Evolutionary conservation across 768 basidiomycete genomes (phyloP), one percentile per base, ranked within the genome.

Genomic region (Tylopilus rubrobrunneus): DNA sequence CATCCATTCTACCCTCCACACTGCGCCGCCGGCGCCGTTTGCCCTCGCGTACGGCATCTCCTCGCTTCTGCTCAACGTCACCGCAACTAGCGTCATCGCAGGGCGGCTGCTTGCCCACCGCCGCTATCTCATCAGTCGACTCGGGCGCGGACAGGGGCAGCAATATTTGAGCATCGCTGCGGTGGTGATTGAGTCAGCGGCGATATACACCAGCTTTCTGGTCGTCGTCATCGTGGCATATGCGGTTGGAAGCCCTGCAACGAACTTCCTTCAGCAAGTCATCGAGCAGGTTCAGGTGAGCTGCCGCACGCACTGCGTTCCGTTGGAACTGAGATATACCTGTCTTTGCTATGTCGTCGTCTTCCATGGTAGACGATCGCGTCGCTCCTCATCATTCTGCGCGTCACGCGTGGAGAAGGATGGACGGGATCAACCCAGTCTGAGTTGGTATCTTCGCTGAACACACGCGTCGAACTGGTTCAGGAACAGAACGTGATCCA

Each of bases 301-400:
- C 14, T 10, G 21, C 31, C 25, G 25, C 5, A 25, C 5, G 25
- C 25, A 25, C 25, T 25, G n/a, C 25, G 27, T 15, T 7, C 21
- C 7, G 14, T 28, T 9, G n/a, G 12, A 40, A 41, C 48, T 50
- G 51, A 58, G 28, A 42, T 25, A 7, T 2, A 15, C n/a, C 43
- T 25, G 42, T 19, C 2, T 25, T 23, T 34, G 11, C 37, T n/a
- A n/a, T 37, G 37, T n/a, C 37, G 17, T 11, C 34, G 9, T 5
- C 14, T 10, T 10, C n/a, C 17, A 3, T 12, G 14, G 6, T 55
- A 75, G 74, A 64, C 72, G 70, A 72, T 75, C 41, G 61, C 74
- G 17, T 68, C 70, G 5, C 68, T 74, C 45, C 57, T 75, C 15
- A 73, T 76, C 48, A 73, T 76, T 25, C 71, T 69, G 33, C 71